Base-by-base conservation (phyloP, 2,329 filamentous ascomycete species). In the Tolypocladium ovalisporum region DNA sequence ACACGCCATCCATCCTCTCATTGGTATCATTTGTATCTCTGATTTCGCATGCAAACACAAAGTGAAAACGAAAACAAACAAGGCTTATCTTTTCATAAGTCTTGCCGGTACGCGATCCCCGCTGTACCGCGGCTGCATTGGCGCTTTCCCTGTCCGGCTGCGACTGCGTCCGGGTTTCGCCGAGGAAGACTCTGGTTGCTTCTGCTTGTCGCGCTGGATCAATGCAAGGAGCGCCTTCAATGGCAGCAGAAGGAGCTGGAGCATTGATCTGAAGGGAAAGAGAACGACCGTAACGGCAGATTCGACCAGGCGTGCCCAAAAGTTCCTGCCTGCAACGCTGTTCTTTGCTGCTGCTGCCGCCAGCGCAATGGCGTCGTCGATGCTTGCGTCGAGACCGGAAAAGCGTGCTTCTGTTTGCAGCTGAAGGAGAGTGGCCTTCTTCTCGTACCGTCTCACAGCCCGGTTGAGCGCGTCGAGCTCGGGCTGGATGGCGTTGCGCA, bases 401-500 rank as follows among this genome's bases (percentile, higher is more conserved):
- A 97, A 82, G 29, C 88, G 83, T 10, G 85, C 81, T 62, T 96
- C 90, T 3, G 86, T 89, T 66, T 93, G 87, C 56, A 87, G 79
- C 12, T 88, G 81, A 34, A 91, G 81, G 9, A 92, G 77, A 0
- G 87, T 87, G 5, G 88, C 85, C 65, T 91, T 89, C 74, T 96
- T 97, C 74, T 97, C 93, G 65, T 96, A 96, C 39, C 90, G 85
- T 24, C 93, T 83, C 51, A 97, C 88, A 4, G 93, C 92, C 53
- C 93, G 86, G 64, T 91, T 94, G 36, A 97, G 76, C 0, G 90
- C 89, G 65, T 97, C 92, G 7, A 97, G 79, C 59, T 97, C 90
- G 0, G 90, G 87, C 62, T 91, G 88, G 13, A 93, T 77, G 34
- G 77, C 75, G 59, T 82, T 83, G 47, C 84, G 81, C 15, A 89